Percentiles rank a stretch among this genome's conserved stretches.
phyloP scores from a whole-genome alignment of 2,329 filamentous ascomycete species.

The Mollisiaceae sp. region DNA sequence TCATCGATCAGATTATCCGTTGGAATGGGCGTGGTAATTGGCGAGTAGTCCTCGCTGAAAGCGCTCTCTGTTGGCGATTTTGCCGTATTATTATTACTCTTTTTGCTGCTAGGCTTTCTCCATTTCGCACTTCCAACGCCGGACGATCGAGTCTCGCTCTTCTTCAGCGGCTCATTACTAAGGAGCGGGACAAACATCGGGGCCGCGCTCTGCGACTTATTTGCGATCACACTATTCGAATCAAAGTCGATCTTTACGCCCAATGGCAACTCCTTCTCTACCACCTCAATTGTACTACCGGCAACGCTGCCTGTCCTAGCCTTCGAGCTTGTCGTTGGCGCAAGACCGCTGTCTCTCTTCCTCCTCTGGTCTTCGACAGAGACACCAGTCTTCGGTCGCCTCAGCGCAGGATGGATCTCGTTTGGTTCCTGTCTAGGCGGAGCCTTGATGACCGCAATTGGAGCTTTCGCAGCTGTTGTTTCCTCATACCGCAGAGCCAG shows the following conservation, averaged over 20 bases:
- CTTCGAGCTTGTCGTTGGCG: slow-evolving; percentile 51
- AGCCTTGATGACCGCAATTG: slow-evolving; percentile 51
- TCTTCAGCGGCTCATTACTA: slow-evolving; percentile 6
- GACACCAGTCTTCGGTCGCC: slow-evolving; percentile 21
- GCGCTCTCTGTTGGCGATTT: slow-evolving; percentile 1
- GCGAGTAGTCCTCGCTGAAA: slow-evolving; percentile 49
- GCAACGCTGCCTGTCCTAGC: slow-evolving; percentile 49
- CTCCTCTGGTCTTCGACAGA: slow-evolving; percentile 47
- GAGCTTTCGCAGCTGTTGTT: slow-evolving; percentile 61
- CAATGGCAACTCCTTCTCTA: slow-evolving; percentile 32
- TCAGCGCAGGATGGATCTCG: slow-evolving; percentile 40
- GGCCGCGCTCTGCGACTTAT: not conserved
- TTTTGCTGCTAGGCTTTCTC: slow-evolving; percentile 32
- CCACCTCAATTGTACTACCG: slow-evolving; percentile 6
- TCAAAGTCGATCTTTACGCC: slow-evolving; percentile 37
- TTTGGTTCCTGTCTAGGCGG: slow-evolving; percentile 37
- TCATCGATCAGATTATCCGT: slow-evolving; percentile 62
- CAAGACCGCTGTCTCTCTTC: slow-evolving; percentile 62
- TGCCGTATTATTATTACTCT: not conserved
- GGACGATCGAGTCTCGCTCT: slow-evolving; percentile 22
- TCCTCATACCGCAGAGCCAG: slow-evolving; percentile 66
- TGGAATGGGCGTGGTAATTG: slow-evolving; percentile 62
- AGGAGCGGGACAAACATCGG: slow-evolving; percentile 12
- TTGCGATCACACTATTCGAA: slow-evolving; percentile 10
- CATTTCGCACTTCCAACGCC: not conserved